Evolutionary conservation across 768 basidiomycete species (phyloP).

Genomic region (Scleroderma bovista): DNA sequence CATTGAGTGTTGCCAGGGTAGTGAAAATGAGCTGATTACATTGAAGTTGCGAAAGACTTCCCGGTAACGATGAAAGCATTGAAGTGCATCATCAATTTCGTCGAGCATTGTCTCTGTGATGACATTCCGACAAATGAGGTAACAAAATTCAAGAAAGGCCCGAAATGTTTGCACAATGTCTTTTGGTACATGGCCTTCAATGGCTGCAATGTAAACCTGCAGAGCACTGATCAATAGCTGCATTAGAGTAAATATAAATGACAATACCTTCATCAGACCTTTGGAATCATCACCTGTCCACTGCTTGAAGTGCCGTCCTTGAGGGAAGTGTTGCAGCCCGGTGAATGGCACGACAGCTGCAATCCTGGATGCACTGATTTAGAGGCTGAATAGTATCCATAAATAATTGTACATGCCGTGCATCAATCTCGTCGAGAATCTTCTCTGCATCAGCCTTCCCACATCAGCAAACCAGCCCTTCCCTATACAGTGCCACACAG

Average conservation of each 20-base stretch:
- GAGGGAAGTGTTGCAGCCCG: too few relatives aligned
- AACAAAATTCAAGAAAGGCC: too few relatives aligned
- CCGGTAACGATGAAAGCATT: conserved; percentile 15
- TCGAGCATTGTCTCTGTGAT: conserved; percentile 16
- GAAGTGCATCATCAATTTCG: conserved; percentile 13
- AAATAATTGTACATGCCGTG: too few relatives aligned
- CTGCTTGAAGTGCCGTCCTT: too few relatives aligned
- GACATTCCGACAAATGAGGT: conserved; percentile 18
- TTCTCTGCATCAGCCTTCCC: conserved; percentile 1
- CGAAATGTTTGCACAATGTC: conserved; percentile 2
- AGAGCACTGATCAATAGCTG: too few relatives aligned
- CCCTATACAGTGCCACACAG: too few relatives aligned
- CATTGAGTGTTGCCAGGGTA: conserved; percentile 29
- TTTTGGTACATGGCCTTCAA: not conserved
- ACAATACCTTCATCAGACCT: conserved; percentile 2
- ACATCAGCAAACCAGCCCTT: too few relatives aligned
- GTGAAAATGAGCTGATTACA: conserved; percentile 15
- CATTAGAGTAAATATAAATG: not conserved
- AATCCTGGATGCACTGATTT: too few relatives aligned
- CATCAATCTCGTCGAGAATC: not conserved
- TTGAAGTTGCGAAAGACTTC: conserved; percentile 9
- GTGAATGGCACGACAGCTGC: too few relatives aligned
- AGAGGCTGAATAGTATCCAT: too few relatives aligned
- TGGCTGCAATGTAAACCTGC: conserved; percentile 1
- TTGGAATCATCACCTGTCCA: not conserved